Base-by-base conservation (phyloP, 495 filamentous ascomycete species). In the Trichoderma reesei region DNA sequence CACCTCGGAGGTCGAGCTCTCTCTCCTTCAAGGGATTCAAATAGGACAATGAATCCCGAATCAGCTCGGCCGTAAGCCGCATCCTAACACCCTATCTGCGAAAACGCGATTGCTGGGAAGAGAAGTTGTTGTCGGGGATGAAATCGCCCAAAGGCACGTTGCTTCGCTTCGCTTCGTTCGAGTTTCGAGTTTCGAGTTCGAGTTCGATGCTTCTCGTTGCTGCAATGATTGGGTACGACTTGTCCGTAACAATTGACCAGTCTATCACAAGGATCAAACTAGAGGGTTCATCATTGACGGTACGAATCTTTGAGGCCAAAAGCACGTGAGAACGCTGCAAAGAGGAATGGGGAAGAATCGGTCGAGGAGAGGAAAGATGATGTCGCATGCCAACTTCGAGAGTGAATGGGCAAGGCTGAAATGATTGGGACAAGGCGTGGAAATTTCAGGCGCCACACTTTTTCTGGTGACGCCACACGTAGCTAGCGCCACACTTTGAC, bases 1-100 rank as follows among this genome's bases (percentile, higher is more conserved):
- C 86, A 99, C 95, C 95, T 98, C 95, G 87, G 69, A 99, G 91
- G 82, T 97, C 92, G 72, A 99, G 84, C 84, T 99, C 95, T 72
- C 95, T 90, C 81, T 99, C 94, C 76, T 90, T 92, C 78, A 98
- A 82, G 67, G 93, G 90, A 80, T 98, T 98, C 72, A 97, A 89
- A 85, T 96, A 99, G 74, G 91, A 96, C 65, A 93, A 88, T 65
- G 93, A 93, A 76, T 83, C 85, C 74, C 88, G 83, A 72, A 98
- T 92, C 70, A 96, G 88, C 73, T 98, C 94, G 68, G 90, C 87
- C 64, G 92, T 97, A 77, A 98, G 83, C 82, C 94, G 88, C 94
- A 98, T 97, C 60, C 0, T 10, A 42, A 42, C 41, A 26, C 26
- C 26, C 26, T 26, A 26, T 26, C 26, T 1, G 1, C 26, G 1